Conservation (phyloP, 148 eudicot genomes). For the Bassia scoparia region DNA sequence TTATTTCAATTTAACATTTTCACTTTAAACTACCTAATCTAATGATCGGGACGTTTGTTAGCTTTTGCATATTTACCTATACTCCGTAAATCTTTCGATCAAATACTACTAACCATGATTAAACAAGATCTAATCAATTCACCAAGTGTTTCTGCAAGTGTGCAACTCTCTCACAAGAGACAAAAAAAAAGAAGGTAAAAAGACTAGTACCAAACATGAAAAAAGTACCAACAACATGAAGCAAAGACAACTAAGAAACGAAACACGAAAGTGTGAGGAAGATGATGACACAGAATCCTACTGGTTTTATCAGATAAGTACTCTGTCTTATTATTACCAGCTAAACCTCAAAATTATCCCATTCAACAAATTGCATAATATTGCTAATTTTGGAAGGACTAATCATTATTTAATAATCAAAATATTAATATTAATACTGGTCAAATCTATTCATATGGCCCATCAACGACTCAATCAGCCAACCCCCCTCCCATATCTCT, state of each 20-base stretch:
- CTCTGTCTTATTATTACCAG: conserved; percentile 14
- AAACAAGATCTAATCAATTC: no score
- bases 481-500: conserved; percentile 2
- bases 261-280: background rate
- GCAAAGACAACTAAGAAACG: conserved; percentile 15
- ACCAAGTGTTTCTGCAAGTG: no score
- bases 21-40: no score
- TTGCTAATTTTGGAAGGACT: background rate
- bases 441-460: conserved; percentile 10
- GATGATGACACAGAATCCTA: background rate
- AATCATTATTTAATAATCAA: background rate
- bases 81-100: no score
- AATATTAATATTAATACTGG: background rate
- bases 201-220: background rate
- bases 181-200: background rate
- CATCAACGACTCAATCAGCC: background rate
- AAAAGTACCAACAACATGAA: background rate
- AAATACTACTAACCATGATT: no score
- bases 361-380: conserved; percentile 2
- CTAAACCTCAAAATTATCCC: background rate
- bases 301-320: conserved; percentile 16
- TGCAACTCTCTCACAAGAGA: no score
- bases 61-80: no score
- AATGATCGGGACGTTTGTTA: no score
- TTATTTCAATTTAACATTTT: no score